A percentile compares a stretch with the other conserved stretches of the same genome.
phyloP scores from a whole-genome alignment of 2,329 filamentous ascomycete genomes.

The Bimuria novae-zelandiae region DNA sequence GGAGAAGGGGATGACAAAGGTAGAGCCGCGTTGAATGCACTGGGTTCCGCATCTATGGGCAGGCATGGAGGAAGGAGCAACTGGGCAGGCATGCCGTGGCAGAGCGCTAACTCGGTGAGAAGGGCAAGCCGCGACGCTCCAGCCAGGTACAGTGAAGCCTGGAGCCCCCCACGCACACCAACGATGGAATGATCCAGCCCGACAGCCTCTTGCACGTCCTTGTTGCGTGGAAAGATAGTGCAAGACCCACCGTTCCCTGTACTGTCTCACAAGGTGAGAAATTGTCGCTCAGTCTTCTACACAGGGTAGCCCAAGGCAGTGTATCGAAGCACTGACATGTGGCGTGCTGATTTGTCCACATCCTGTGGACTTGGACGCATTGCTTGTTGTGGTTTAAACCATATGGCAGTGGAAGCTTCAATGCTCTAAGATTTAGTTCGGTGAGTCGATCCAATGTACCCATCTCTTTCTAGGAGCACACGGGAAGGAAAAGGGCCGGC shows the following conservation, averaged over 20 bases:
- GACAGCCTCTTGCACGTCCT: too few species aligned
- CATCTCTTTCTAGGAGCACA: not conserved
- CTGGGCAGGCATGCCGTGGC: not conserved
- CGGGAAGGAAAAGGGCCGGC: not conserved
- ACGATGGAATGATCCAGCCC: too few species aligned
- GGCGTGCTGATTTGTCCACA: not conserved
- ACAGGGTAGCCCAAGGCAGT: not conserved
- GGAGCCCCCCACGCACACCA: too few species aligned
- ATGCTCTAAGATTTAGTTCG: not conserved
- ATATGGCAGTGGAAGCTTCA: not conserved
- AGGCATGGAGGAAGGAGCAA: not conserved
- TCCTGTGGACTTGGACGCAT: not conserved
- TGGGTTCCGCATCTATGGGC: not conserved
- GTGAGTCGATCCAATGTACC: not conserved
- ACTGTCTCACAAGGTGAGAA: too few species aligned
- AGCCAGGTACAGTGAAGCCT: too few species aligned
- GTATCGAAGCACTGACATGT: not conserved
- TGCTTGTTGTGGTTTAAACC: not conserved
- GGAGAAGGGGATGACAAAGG: constrained; percentile 22
- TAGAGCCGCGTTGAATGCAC: not conserved
- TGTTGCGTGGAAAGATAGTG: too few species aligned
- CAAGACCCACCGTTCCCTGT: too few species aligned
- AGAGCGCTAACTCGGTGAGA: too few species aligned
- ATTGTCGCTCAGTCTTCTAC: not conserved
- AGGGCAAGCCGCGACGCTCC: too few species aligned